Evolutionary conservation across 1,284 basidiomycete species (phyloP), one percentile per base, ranked within the genome.

Genomic region (Ceratobasidium sp.): DNA sequence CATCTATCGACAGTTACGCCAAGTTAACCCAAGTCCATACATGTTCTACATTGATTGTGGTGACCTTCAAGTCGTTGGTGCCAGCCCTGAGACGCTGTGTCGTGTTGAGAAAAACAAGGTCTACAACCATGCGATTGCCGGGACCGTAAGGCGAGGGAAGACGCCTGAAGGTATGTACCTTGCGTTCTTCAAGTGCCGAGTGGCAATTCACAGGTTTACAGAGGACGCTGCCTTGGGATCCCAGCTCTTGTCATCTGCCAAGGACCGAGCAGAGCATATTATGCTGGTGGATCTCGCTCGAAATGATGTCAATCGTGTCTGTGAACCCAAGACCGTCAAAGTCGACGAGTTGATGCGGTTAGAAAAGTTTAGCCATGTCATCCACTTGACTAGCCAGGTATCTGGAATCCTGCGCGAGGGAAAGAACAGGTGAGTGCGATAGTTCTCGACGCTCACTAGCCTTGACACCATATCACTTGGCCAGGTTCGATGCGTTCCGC

Each of bases 291-390:
- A 99, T 83, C 87, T 99, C 75, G 98, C 98, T 7, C 87, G 98
- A n/a, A 99, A 99, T 84, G 98, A 99, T 81, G 96, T 99, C 77
- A 98, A 98, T 82, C 90, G 98, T 27, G 95, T 99, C 29, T 99
- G 97, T 86, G 90, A 95, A 79, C 96, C 98, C 5, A 88, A 90
- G 81, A 98, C 97, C 0, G 97, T 98, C 79, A 92, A 96, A 79
- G 96, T 99, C 29, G 98, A 99, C 83, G 90, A 94, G 76, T 87
- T 99, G 73, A 98, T 99, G 95, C 85, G 86, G 76, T 83, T 99
- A 24, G 95, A 99, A 82, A 97, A 94, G 83, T 99, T 99, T 83
- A 95, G 92, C 79, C 98, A 99, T 82, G 98, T 99, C 78, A 98
- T 98, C 78, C 98, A 99, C 82, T 82, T 99, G 78, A 99, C 98